Evolutionary conservation across 2,329 filamentous ascomycete genomes (phyloP).

Genomic region (Pyrenochaeta sp.): DNA sequence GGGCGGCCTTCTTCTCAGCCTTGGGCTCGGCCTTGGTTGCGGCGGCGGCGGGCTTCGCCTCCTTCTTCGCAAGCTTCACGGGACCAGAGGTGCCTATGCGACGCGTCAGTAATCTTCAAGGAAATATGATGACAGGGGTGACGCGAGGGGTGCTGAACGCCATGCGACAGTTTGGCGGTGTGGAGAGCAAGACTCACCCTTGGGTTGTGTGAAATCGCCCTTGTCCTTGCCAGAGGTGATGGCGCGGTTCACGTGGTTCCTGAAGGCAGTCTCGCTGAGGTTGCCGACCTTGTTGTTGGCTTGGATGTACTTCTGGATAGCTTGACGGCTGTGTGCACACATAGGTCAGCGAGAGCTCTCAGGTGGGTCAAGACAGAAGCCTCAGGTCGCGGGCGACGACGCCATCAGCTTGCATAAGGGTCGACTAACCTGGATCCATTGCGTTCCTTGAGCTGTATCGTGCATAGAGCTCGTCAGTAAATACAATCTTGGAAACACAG

Average conservation of each 20-base stretch:
- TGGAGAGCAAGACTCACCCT: constrained; percentile 69
- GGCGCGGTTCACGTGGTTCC: constrained; percentile 85
- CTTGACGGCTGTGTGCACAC: constrained; percentile 66
- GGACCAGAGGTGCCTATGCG: constrained; percentile 78
- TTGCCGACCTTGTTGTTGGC: constrained; percentile 72
- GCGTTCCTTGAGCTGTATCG: constrained; percentile 71
- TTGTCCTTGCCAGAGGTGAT: constrained; percentile 84
- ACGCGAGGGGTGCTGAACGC: background rate
- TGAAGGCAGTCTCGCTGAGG: constrained; percentile 67
- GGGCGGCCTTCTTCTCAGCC: constrained; percentile 40
- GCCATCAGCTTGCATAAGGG: constrained; percentile 31
- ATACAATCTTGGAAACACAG: constrained; percentile 14
- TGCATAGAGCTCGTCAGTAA: constrained; percentile 60
- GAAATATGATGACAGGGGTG: background rate
- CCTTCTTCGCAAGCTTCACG: constrained; percentile 91
- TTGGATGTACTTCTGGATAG: constrained; percentile 78
- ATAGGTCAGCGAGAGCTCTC: constrained; percentile 42
- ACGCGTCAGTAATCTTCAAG: constrained; percentile 32
- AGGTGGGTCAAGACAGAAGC: constrained; percentile 31
- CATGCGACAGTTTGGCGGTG: background rate
- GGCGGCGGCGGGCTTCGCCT: constrained; percentile 48
- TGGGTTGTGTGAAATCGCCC: constrained; percentile 87
- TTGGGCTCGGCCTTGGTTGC: constrained; percentile 41
- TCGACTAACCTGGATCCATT: constrained; percentile 72
- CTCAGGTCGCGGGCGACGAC: constrained; percentile 36